These are phyloP conservation scores for Aspergillus sp. DNA, from an alignment of 2,329 filamentous ascomycete species.

Conservation along the genomic window DNA sequence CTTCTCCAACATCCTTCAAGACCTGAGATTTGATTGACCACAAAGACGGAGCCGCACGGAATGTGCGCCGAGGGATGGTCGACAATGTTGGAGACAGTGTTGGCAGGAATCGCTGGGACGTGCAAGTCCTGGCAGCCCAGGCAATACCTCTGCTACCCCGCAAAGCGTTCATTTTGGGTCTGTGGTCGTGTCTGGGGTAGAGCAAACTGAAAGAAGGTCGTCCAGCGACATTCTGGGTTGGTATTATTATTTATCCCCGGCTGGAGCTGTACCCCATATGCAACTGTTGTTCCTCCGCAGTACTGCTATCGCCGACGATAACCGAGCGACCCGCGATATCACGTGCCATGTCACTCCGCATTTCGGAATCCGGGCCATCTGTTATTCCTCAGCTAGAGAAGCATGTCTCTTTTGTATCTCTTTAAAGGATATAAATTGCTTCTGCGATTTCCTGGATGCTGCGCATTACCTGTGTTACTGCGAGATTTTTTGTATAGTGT, in stretches of 20 bases:
- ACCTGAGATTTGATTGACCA: conserved; percentile 35
- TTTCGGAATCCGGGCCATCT: conserved; percentile 3
- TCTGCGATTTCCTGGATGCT: no score
- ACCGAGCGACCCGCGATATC: conserved; percentile 15
- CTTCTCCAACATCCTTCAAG: conserved; percentile 39
- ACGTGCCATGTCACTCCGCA: conserved; percentile 19
- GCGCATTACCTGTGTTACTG: no score
- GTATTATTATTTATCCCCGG: neutral
- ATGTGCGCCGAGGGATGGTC: conserved; percentile 21
- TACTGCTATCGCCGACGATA: conserved; percentile 16
- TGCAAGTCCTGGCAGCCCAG: conserved; percentile 19
- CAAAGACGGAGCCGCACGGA: conserved; percentile 28
- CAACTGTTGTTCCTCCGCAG: conserved; percentile 7
- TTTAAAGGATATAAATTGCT: no score
- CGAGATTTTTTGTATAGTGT: no score
- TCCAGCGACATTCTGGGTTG: neutral
- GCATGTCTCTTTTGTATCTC: no score
- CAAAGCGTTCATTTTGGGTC: conserved; percentile 23
- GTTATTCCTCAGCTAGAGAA: conserved; percentile 1
- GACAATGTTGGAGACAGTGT: conserved; percentile 18
- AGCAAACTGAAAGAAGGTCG: neutral
- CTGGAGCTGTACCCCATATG: neutral
- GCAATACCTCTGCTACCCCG: conserved; percentile 24
- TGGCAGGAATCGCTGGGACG: conserved; percentile 20
- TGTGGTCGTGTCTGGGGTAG: neutral